These are phyloP conservation scores for Symbiodinium pilosum DNA, from an alignment of 73 alveolate species.

Conservation along the genomic window DNA sequence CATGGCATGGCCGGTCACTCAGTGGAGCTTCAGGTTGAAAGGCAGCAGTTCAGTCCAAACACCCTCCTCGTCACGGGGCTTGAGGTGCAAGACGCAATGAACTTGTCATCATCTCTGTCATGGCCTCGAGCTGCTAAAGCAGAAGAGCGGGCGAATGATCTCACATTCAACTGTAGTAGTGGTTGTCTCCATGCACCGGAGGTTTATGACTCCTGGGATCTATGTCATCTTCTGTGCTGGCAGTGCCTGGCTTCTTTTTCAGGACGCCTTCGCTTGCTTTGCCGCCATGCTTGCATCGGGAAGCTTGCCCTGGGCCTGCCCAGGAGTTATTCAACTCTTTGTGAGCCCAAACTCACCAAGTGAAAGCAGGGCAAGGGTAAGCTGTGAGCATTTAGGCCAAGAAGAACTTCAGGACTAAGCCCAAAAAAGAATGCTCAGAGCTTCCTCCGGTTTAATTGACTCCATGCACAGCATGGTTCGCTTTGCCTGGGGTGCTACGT, in stretches of 20 bases:
- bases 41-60: too few relatives aligned
- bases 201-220: constrained; percentile 29
- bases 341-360: constrained; percentile 35
- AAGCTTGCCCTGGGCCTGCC: background rate
- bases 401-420: too few relatives aligned
- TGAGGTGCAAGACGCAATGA: background rate
- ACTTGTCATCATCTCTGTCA: background rate
- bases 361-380: background rate
- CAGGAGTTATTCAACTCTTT: constrained; percentile 62
- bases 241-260: constrained; percentile 69
- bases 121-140: too few relatives aligned
- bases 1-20: background rate
- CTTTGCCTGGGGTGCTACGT: too few relatives aligned
- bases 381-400: background rate
- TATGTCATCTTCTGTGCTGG: constrained; percentile 37
- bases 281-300: background rate
- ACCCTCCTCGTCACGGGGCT: too few relatives aligned
- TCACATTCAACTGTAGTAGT: too few relatives aligned
- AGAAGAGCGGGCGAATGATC: too few relatives aligned
- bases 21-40: too few relatives aligned
- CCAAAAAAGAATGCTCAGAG: too few relatives aligned
- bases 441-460: too few relatives aligned
- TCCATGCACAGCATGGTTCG: too few relatives aligned
- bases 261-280: background rate
- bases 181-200: too few relatives aligned